Conservation (phyloP, 1,139 yeast genomes). For the Pichia sp. region DNA sequence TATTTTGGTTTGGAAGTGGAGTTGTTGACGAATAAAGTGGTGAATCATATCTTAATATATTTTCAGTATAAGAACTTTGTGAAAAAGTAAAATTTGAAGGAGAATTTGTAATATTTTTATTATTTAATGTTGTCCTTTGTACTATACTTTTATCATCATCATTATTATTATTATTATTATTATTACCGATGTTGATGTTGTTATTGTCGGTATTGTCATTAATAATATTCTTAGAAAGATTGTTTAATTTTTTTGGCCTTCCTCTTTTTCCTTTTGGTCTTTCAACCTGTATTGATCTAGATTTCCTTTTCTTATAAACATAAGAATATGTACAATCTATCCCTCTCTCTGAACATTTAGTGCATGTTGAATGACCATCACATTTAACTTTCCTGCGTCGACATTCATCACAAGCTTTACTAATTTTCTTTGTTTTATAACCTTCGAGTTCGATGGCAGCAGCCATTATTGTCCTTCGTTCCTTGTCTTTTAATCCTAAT, state of each 20-base stretch:
- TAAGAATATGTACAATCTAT: conserved; percentile 32
- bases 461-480: not conserved
- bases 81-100: no score
- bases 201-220: not conserved
- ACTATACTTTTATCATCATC: not conserved
- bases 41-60: no score
- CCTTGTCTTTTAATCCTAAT: not conserved
- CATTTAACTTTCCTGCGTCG: conserved; percentile 19
- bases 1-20: no score
- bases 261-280: conserved; percentile 12
- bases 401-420: conserved; percentile 44
- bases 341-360: conserved; percentile 31
- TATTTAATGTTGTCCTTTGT: no score
- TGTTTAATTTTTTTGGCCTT: conserved; percentile 8
- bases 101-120: not conserved
- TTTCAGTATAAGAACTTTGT: no score
- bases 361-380: conserved; percentile 16
- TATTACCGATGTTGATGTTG: not conserved
- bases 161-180: not conserved
- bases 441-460: no score
- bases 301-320: conserved; percentile 28
- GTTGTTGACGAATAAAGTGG: no score
- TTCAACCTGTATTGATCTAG: no score
- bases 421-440: conserved; percentile 32
- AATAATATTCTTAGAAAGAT: not conserved